Evolutionary conservation across 129 eudicot species (phyloP).

Genomic region (Flaveria ramosissima): DNA sequence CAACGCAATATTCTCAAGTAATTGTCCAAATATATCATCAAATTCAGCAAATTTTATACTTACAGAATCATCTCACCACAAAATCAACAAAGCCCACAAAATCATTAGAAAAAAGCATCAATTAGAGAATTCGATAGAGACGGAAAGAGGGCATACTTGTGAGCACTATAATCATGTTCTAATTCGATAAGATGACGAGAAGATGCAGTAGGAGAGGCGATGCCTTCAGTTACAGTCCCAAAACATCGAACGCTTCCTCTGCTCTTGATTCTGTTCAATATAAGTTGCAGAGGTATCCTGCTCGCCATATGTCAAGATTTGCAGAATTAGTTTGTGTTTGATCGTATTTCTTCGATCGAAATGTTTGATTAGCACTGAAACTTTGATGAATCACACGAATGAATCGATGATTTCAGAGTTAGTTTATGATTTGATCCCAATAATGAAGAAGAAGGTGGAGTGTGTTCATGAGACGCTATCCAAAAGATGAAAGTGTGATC

Average conservation of each 20-base stretch:
- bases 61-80: no score
- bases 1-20: background rate
- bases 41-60: background rate
- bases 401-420: background rate
- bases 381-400: background rate
- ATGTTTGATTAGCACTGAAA: background rate
- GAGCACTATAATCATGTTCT: constrained; percentile 70
- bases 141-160: constrained; percentile 44
- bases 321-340: background rate
- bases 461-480: constrained; percentile 29
- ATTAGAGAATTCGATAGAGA: background rate
- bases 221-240: constrained; percentile 44
- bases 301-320: constrained; percentile 43
- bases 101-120: background rate
- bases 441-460: constrained; percentile 10
- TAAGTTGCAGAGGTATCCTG: constrained; percentile 41
- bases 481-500: no score
- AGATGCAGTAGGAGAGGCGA: constrained; percentile 31
- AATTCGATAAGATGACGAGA: constrained; percentile 58
- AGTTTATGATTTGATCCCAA: constrained; percentile 1
- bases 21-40: background rate
- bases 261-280: constrained; percentile 34
- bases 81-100: constrained; percentile 2
- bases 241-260: constrained; percentile 32
- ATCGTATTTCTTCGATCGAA: background rate